phyloP scores from a whole-genome alignment of 208 protist species.

The Herpetomonas tarakana region DNA sequence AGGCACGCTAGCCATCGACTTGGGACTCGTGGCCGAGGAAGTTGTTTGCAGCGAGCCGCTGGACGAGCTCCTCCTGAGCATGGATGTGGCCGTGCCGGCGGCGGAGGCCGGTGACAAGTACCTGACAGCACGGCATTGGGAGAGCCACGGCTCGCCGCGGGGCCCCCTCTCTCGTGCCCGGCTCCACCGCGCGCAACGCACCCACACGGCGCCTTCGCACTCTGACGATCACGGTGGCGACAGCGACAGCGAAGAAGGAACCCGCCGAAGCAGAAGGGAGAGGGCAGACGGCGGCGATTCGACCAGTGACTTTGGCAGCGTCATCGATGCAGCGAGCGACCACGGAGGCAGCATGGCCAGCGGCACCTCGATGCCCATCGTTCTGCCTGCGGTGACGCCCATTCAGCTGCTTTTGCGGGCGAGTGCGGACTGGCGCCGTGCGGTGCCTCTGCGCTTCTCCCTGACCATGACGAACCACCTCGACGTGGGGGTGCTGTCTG shows the following conservation, averaged over 20 bases:
- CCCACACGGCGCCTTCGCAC: not conserved
- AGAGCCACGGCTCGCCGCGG: not conserved
- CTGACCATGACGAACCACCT: constrained; percentile 57
- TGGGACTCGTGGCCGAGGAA: constrained; percentile 43
- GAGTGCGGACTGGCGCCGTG: constrained; percentile 54
- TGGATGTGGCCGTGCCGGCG: not conserved
- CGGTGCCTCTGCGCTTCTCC: constrained; percentile 51
- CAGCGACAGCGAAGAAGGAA: not conserved
- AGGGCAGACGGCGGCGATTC: too few relatives aligned
- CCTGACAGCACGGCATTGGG: not conserved
- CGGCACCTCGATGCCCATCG: constrained; percentile 14
- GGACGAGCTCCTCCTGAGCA: constrained; percentile 37
- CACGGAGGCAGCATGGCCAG: not conserved
- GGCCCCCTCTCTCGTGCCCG: not conserved
- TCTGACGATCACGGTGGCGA: not conserved
- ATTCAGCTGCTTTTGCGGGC: constrained; percentile 44
- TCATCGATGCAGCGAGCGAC: not conserved
- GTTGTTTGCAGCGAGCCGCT: constrained; percentile 65
- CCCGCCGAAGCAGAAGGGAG: not conserved
- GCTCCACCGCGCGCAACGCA: not conserved
- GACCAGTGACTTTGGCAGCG: too few relatives aligned
- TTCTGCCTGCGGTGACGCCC: constrained; percentile 58
- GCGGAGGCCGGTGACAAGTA: not conserved
- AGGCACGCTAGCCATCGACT: constrained; percentile 57
- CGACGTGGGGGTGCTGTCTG: constrained; percentile 67